These are phyloP conservation scores for Pythium brachiatum DNA, from an alignment of 352 stramenopile species.

Conservation along the genomic window DNA sequence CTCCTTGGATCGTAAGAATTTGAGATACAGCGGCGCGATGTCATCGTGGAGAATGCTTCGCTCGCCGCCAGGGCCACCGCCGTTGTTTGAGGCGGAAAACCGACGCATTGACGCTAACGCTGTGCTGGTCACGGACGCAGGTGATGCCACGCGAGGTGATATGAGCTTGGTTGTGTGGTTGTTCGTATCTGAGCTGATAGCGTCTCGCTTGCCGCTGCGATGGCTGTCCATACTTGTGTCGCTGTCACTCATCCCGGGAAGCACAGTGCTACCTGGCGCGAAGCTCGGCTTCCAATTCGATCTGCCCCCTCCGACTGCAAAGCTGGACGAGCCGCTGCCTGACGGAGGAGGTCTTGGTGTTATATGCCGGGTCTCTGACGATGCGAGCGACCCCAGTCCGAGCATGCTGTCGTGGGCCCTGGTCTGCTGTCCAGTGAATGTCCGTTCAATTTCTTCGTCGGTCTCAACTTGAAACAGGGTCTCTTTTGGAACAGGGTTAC, in stretches of 20 bases:
- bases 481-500: conserved; percentile 52
- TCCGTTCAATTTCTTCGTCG: conserved; percentile 26
- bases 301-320: not conserved
- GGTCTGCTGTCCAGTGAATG: conserved; percentile 17
- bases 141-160: conserved; percentile 7
- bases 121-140: not conserved
- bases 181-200: not conserved
- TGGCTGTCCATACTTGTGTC: not conserved
- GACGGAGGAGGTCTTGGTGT: not conserved
- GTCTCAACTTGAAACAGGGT: conserved; percentile 15
- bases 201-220: not conserved
- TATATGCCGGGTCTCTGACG: not conserved
- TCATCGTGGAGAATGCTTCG: conserved; percentile 71
- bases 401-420: not conserved
- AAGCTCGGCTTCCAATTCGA: conserved; percentile 9
- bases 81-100: conserved; percentile 1
- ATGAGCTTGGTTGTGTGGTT: conserved; percentile 1
- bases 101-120: not conserved
- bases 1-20: conserved; percentile 70
- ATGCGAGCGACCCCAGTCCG: conserved; percentile 7
- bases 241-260: not conserved
- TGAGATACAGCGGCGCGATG: conserved; percentile 68
- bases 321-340: not conserved
- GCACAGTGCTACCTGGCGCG: not conserved
- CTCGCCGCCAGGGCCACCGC: not conserved